A percentile compares a stretch with the other conserved stretches of the same genome.
phyloP scores from a whole-genome alignment of 2,329 filamentous ascomycete species.

The Pyrenophora seminiperda region DNA sequence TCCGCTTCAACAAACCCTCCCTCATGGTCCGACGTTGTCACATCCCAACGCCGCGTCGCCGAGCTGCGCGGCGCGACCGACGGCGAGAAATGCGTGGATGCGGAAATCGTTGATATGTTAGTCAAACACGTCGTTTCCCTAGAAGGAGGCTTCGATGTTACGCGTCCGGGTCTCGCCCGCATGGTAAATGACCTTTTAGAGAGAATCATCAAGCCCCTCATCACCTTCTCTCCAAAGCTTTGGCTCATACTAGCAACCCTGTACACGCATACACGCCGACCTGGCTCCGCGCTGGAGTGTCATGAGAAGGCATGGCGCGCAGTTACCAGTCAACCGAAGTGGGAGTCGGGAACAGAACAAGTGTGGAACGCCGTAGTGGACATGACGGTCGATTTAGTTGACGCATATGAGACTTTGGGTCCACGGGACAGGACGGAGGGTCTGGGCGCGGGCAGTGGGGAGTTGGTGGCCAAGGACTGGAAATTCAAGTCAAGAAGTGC shows the following conservation, averaged over 20 bases:
- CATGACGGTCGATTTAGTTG: conserved; percentile 80
- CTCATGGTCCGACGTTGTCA: conserved; percentile 74
- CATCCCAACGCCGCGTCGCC: conserved; percentile 75
- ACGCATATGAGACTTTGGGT: conserved; percentile 77
- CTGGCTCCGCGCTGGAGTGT: conserved; percentile 74
- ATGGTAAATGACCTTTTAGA: conserved; percentile 76
- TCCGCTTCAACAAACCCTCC: conserved; percentile 78
- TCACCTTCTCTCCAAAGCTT: conserved; percentile 76
- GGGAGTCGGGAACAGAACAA: conserved; percentile 62
- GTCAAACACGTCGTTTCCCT: conserved; percentile 69
- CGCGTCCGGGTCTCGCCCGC: conserved; percentile 58
- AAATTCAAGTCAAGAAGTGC: conserved; percentile 86
- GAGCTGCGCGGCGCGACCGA: conserved; percentile 69
- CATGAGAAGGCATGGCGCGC: conserved; percentile 90
- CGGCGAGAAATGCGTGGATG: conserved; percentile 79
- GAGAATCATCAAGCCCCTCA: conserved; percentile 75
- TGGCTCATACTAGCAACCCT: conserved; percentile 77
- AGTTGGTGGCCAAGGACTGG: conserved; percentile 79
- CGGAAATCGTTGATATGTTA: conserved; percentile 71
- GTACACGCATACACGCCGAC: conserved; percentile 74
- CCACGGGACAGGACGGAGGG: conserved; percentile 58
- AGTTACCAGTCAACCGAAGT: conserved; percentile 61
- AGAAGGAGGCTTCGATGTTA: conserved; percentile 48
- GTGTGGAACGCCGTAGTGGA: conserved; percentile 75
- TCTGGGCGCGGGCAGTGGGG: conserved; percentile 54